Conservation (phyloP, 108 stramenopile genomes). For the Cyclotella distinguenda region DNA sequence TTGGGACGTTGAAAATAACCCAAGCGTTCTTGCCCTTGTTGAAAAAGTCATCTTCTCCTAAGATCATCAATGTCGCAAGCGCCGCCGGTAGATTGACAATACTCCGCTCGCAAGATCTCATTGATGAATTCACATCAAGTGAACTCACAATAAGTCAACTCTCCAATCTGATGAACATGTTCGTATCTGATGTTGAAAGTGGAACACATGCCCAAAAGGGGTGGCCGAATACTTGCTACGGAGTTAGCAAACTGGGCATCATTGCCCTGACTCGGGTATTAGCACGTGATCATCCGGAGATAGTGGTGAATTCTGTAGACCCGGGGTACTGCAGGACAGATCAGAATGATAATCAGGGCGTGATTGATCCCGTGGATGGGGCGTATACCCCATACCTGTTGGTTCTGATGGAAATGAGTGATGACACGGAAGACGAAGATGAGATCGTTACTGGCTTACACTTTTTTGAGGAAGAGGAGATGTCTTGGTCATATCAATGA, state of each 20-base stretch:
- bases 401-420: conserved; percentile 45
- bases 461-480: conserved; percentile 46
- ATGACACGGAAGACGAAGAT: conserved; percentile 12
- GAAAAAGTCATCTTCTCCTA: conserved; percentile 42
- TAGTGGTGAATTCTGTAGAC: conserved; percentile 59
- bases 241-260: conserved; percentile 75
- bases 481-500: conserved; percentile 48
- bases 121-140: conserved; percentile 50
- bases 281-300: conserved; percentile 42
- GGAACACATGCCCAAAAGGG: conserved; percentile 59
- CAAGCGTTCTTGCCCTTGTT: conserved; percentile 46
- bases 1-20: conserved; percentile 51
- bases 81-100: conserved; percentile 61
- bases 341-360: conserved; percentile 71
- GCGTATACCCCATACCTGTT: conserved; percentile 69
- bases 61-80: conserved; percentile 66
- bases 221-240: conserved; percentile 83
- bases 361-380: conserved; percentile 59
- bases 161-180: conserved; percentile 51
- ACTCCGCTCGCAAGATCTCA: conserved; percentile 38
- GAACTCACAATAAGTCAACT: conserved; percentile 36
- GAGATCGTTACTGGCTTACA: conserved; percentile 46
- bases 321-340: conserved; percentile 80
- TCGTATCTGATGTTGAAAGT: conserved; percentile 54
- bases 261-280: conserved; percentile 71